Evolutionary conservation across 176 grass and related monocot genomes (phyloP).

Genomic region (Urochloa ruziziensis): DNA sequence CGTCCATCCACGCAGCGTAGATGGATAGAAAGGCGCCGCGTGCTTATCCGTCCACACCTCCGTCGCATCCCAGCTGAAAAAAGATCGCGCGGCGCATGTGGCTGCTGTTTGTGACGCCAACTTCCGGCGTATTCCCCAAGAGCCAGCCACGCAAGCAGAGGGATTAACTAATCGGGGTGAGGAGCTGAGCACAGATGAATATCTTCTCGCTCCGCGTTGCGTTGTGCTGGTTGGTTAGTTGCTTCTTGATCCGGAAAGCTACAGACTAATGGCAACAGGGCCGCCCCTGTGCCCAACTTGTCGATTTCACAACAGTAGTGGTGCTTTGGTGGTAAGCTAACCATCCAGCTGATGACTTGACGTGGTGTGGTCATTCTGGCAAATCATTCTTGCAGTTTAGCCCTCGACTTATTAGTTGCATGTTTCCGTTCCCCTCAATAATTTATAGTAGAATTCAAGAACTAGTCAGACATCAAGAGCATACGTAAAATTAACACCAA

Average conservation of each 20-base stretch:
- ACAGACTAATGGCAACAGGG: background rate
- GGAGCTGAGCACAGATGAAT: background rate
- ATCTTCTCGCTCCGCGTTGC: background rate
- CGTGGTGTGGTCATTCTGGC: too few species aligned
- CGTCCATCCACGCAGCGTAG: background rate
- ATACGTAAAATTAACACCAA: too few species aligned
- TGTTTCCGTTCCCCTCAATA: too few species aligned
- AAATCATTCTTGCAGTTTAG: too few species aligned
- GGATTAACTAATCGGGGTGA: background rate
- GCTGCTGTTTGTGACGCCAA: background rate
- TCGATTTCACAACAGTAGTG: slow-evolving; percentile 12
- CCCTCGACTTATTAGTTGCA: too few species aligned
- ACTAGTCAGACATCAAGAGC: too few species aligned
- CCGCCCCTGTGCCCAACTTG: background rate
- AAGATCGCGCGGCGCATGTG: background rate
- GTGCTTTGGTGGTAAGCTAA: too few species aligned
- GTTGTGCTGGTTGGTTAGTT: slow-evolving; percentile 1
- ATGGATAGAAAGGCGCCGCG: background rate
- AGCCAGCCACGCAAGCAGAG: slow-evolving; percentile 17
- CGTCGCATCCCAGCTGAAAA: background rate
- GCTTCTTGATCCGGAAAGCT: slow-evolving; percentile 44
- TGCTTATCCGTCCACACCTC: background rate
- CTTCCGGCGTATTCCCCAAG: background rate
- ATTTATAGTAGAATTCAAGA: too few species aligned
- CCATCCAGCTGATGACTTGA: too few species aligned